These are phyloP conservation scores for Davidsoniella eucalypti DNA, from an alignment of 2,329 filamentous ascomycete species.

Conservation along the genomic window DNA sequence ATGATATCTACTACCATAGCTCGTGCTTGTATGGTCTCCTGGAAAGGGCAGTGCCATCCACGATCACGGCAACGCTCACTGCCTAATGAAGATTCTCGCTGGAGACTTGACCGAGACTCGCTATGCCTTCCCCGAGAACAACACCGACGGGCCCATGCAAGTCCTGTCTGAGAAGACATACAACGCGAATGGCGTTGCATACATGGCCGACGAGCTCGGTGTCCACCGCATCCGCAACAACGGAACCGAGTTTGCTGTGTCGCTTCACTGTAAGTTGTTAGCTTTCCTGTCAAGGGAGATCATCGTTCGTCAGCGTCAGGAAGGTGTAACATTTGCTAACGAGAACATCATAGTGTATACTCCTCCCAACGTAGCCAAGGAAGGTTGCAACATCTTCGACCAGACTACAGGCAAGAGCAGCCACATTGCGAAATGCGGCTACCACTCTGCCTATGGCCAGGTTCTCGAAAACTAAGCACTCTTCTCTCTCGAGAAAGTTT, in stretches of 20 bases:
- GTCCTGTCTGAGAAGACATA: slow-evolving; percentile 53
- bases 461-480: slow-evolving; percentile 24
- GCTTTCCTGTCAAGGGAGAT: background rate
- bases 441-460: slow-evolving; percentile 49
- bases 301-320: background rate
- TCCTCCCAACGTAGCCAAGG: slow-evolving; percentile 71
- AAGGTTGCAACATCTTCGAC: slow-evolving; percentile 71
- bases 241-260: slow-evolving; percentile 62
- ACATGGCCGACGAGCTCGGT: slow-evolving; percentile 83
- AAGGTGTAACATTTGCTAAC: slow-evolving; percentile 7
- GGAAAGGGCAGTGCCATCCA: slow-evolving; percentile 73
- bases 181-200: slow-evolving; percentile 58
- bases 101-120: slow-evolving; percentile 68
- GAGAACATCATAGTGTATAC: slow-evolving; percentile 46
- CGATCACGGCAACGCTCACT: slow-evolving; percentile 78
- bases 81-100: slow-evolving; percentile 76
- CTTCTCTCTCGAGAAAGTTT: no score
- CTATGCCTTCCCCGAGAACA: slow-evolving; percentile 51
- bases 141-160: slow-evolving; percentile 38
- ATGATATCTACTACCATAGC: slow-evolving; percentile 27
- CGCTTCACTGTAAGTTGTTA: slow-evolving; percentile 48
- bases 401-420: slow-evolving; percentile 56
- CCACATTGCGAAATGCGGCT: slow-evolving; percentile 53
- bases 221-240: slow-evolving; percentile 70
- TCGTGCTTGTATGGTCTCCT: slow-evolving; percentile 80